These are phyloP conservation scores for Calocera cornea DNA, from an alignment of 768 basidiomycete genomes.

Conservation along the genomic window DNA sequence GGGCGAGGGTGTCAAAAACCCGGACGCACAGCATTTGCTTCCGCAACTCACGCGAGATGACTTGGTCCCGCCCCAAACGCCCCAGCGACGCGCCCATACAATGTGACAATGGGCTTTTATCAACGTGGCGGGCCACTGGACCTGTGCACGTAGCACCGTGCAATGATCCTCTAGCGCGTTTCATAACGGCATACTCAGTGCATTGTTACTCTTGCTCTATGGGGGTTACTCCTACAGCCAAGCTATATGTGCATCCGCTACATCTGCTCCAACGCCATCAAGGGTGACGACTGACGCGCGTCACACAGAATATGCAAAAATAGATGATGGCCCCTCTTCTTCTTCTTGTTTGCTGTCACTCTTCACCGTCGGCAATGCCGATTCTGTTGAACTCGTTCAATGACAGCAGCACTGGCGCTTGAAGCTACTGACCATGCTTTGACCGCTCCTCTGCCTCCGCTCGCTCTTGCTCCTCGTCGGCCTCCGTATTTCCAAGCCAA, in stretches of 20 bases:
- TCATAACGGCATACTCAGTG: not conserved
- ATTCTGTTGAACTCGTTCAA: not conserved
- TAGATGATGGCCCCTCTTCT: not conserved
- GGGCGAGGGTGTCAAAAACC: not conserved
- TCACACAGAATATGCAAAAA: not conserved
- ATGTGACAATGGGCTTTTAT: not conserved
- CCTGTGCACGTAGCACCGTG: not conserved
- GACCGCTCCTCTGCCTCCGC: not conserved
- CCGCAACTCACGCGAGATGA: not conserved
- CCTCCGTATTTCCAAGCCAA: not conserved
- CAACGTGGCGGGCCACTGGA: not conserved
- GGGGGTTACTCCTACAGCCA: not conserved
- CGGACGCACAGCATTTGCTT: constrained; percentile 4
- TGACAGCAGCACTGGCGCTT: not conserved
- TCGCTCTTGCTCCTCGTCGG: not conserved
- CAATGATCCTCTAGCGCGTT: not conserved
- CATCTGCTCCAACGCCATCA: not conserved
- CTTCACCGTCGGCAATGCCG: not conserved
- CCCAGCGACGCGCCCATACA: not conserved
- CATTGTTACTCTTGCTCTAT: not conserved
- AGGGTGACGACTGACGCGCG: not conserved
- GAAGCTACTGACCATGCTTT: not conserved
- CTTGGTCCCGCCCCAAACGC: not conserved
- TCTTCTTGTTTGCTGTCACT: not conserved
- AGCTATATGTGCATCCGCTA: not conserved